phyloP scores from a whole-genome alignment of 139 green algal genomes.

The Ostreobium quekettii region DNA sequence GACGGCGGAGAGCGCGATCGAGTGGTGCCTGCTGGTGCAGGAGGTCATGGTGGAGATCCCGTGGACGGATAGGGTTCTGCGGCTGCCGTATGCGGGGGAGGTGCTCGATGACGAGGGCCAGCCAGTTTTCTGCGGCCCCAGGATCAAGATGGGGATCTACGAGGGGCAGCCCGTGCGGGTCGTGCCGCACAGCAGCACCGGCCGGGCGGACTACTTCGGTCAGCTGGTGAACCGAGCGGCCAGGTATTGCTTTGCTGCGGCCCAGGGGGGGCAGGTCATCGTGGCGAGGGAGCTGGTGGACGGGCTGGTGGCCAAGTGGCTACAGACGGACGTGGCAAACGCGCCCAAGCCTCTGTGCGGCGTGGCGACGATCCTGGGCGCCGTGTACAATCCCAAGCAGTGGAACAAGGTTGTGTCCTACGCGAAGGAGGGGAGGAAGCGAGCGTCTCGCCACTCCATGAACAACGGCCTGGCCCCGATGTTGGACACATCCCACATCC shows the following conservation, averaged over 20 bases:
- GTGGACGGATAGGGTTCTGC: conserved; percentile 12
- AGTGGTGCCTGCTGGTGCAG: conserved; percentile 51
- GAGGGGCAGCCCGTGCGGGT: conserved; percentile 36
- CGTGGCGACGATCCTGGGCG: neutral
- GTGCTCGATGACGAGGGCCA: conserved; percentile 5
- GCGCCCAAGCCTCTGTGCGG: too few species aligned
- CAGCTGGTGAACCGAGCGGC: conserved; percentile 42
- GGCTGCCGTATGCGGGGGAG: neutral
- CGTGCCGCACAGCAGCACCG: conserved; percentile 43
- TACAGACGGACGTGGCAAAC: too few species aligned
- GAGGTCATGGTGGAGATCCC: conserved; percentile 40
- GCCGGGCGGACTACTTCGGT: conserved; percentile 46
- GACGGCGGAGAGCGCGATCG: conserved; percentile 31
- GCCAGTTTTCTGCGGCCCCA: conserved; percentile 37
- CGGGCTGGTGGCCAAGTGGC: conserved; percentile 14
- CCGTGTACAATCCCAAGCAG: neutral
- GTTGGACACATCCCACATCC: neutral
- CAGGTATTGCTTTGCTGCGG: conserved; percentile 38
- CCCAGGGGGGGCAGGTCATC: conserved; percentile 37
- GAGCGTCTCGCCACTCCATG: neutral
- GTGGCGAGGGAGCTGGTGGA: conserved; percentile 23
- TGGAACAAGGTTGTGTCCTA: neutral
- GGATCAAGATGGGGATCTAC: conserved; percentile 51
- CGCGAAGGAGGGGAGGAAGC: neutral
- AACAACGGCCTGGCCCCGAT: neutral